phyloP scores from a whole-genome alignment of 2,329 filamentous ascomycete genomes.

The Verticillium albo-atrum region DNA sequence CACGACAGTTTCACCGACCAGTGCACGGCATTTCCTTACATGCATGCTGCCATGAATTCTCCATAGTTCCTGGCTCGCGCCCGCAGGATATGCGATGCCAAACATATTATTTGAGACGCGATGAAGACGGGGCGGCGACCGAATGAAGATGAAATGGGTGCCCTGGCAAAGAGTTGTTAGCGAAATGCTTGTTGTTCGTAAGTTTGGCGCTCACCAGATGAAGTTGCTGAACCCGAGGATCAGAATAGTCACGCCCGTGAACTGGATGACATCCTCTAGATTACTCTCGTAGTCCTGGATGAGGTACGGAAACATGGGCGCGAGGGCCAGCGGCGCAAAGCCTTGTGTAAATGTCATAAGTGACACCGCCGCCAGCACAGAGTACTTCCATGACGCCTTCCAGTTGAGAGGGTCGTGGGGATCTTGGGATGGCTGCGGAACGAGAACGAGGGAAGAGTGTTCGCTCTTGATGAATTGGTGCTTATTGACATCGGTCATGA shows the following conservation, averaged over 20 bases:
- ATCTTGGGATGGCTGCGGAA: slow-evolving; percentile 42
- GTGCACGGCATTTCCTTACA: slow-evolving; percentile 20
- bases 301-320: slow-evolving; percentile 54
- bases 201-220: slow-evolving; percentile 31
- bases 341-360: slow-evolving; percentile 37
- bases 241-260: slow-evolving; percentile 42
- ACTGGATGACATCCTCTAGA: slow-evolving; percentile 45
- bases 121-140: slow-evolving; percentile 44
- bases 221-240: slow-evolving; percentile 47
- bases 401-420: slow-evolving; percentile 46
- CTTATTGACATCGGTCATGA: slow-evolving; percentile 47
- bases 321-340: slow-evolving; percentile 35
- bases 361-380: slow-evolving; percentile 23
- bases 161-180: slow-evolving; percentile 7
- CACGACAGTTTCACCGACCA: too few species aligned
- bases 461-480: slow-evolving; percentile 59
- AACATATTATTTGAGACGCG: slow-evolving; percentile 36
- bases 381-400: slow-evolving; percentile 39
- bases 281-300: slow-evolving; percentile 50
- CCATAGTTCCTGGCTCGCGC: slow-evolving; percentile 52
- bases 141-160: slow-evolving; percentile 40
- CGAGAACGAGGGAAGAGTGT: slow-evolving; percentile 38
- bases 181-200: too few species aligned
- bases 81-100: slow-evolving; percentile 42
- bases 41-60: slow-evolving; percentile 60